A percentile compares a stretch with the other conserved stretches of the same genome.
These are phyloP conservation scores for Lupinus albus DNA, from an alignment of 306 rosid species.

Conservation along the genomic window DNA sequence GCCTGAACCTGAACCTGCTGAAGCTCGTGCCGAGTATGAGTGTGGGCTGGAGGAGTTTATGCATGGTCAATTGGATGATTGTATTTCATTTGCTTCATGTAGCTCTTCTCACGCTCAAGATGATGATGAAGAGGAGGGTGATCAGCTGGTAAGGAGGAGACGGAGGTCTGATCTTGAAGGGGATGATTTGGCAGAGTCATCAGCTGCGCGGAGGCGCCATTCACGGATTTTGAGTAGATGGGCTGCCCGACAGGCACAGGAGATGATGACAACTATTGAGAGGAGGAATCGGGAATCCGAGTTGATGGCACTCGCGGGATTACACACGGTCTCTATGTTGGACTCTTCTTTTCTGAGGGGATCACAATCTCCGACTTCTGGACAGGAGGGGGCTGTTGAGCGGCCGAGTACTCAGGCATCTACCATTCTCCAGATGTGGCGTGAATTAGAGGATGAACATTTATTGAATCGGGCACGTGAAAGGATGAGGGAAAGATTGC, in stretches of 20 bases:
- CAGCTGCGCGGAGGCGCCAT: constrained; percentile 84
- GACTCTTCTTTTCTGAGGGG: constrained; percentile 95
- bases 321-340: constrained; percentile 94
- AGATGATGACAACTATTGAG: constrained; percentile 98
- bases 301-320: constrained; percentile 92
- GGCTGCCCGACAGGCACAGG: constrained; percentile 99
- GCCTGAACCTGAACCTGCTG: constrained; percentile 85
- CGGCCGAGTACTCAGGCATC: constrained; percentile 93
- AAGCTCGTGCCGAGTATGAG: constrained; percentile 76
- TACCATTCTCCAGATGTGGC: constrained; percentile 94
- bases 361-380: constrained; percentile 86
- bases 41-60: constrained; percentile 83
- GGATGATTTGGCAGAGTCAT: constrained; percentile 91
- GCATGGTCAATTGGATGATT: constrained; percentile 97
- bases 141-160: constrained; percentile 89
- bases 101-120: constrained; percentile 75
- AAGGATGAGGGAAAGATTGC: constrained; percentile 87
- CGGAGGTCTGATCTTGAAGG: constrained; percentile 94
- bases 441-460: constrained; percentile 98
- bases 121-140: constrained; percentile 85
- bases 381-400: constrained; percentile 87
- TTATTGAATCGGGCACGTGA: constrained; percentile 79
- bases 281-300: constrained; percentile 96
- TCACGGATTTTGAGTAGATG: constrained; percentile 87
- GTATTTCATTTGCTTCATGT: constrained; percentile 94